Percentiles rank a stretch among this genome's conserved stretches.
These are phyloP conservation scores for Coniochaeta sp. DNA, from an alignment of 2,329 filamentous ascomycete genomes.

Conservation along the genomic window DNA sequence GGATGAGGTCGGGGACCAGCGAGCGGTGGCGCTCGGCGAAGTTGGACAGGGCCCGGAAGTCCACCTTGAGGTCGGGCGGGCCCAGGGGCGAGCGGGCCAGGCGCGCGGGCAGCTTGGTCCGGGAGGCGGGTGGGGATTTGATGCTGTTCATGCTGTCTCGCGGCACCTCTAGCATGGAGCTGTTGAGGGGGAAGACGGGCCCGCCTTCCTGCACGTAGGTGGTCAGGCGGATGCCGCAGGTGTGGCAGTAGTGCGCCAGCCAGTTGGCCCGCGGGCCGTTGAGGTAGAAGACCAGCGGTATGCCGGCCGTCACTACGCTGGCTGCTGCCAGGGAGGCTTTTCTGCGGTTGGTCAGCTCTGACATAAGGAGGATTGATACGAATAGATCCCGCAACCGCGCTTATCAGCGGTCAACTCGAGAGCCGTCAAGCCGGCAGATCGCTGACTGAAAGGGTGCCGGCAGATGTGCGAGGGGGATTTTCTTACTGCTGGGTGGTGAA, in stretches of 20 bases:
- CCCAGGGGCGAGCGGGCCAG: neutral
- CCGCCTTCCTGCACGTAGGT: neutral
- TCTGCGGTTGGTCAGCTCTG: neutral
- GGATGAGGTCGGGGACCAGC: neutral
- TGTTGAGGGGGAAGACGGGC: neutral
- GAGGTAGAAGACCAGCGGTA: neutral
- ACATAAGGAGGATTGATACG: too few species aligned
- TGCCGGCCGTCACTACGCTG: neutral
- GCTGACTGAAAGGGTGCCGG: neutral
- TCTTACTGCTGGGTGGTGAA: neutral
- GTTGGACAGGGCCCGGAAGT: neutral
- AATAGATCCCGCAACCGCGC: too few species aligned
- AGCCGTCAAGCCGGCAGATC: neutral
- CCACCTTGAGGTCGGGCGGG: neutral
- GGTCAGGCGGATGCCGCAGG: neutral
- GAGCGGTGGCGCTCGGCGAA: neutral
- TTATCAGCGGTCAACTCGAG: neutral
- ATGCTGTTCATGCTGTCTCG: neutral
- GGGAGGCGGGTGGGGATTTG: neutral
- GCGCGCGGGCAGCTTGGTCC: neutral
- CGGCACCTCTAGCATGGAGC: neutral
- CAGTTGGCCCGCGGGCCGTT: neutral
- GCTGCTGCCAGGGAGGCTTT: neutral
- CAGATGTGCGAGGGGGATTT: neutral
- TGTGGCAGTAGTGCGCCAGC: slow-evolving; percentile 1